Evolutionary conservation across 176 grass and related monocot species (phyloP), one percentile per base, ranked within the genome.

Genomic region (Triticum urartu): DNA sequence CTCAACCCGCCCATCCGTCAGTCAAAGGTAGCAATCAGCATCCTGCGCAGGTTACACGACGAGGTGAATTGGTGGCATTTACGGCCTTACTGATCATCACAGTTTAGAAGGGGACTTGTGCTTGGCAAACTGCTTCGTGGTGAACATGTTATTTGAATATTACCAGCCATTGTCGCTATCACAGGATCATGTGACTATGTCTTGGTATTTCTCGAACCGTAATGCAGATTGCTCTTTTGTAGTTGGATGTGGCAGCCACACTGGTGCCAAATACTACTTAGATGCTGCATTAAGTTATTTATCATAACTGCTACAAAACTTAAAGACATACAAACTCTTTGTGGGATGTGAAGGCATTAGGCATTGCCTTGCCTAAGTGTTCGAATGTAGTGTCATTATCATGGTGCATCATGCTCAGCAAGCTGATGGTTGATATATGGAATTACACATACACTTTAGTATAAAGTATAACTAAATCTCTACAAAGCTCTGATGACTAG

Each of bases 1-100:
- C 88, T 98, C 35, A 98, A 98, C 79, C 92, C 92, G 40, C 90
- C 96, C 70, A 83, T 91, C 59, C 47, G 76, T 72, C 28, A 43
- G 35, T 69, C 88, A 14, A 82, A 95, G 86, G 93, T 92, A 35
- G 25, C 47, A 67, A 68, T 84, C 45, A 9, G 5, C n/a, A 73
- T 81, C 5, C 35, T 22, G 65, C 9, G 9, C 39, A 60, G 39
- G 43, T 38, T 81, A 26, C 22, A n/a, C 33, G 65, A 78, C 47
- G 36, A 25, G 4, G 3, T 78, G 58, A 30, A 54, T 77, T 85
- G 33, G n/a, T 3, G 26, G 2, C 36, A 77, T 74, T 68, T 47
- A 21, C 33, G 24, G 14, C 68, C 34, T 11, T 21, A 21, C 68
- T 0, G 12, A 38, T 72, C 30, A 28, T 11, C 56, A 36, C 6